These are phyloP conservation scores for Podaxis mareebaensis DNA, from an alignment of 768 basidiomycete genomes.

Conservation along the genomic window DNA sequence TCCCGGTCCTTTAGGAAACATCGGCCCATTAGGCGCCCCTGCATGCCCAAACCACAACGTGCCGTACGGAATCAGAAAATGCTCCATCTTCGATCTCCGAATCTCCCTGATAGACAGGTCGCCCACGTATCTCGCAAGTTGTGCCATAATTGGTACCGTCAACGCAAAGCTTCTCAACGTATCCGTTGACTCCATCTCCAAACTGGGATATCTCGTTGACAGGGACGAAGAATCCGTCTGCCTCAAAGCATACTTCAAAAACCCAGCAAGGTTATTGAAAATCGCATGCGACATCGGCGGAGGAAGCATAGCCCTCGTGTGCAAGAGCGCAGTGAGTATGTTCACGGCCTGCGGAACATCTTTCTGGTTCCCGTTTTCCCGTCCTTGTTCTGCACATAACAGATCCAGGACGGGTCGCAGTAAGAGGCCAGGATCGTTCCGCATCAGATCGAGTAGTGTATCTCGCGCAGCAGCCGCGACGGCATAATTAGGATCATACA, in stretches of 20 bases:
- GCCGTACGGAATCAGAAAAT: constrained; percentile 67
- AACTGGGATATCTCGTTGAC: not conserved
- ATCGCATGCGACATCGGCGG: constrained; percentile 65
- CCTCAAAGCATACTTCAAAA: constrained; percentile 54
- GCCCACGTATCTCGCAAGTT: constrained; percentile 63
- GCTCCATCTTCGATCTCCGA: constrained; percentile 70
- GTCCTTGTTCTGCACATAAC: constrained; percentile 35
- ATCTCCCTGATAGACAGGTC: constrained; percentile 73
- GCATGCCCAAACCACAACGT: constrained; percentile 66
- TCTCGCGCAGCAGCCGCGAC: constrained; percentile 60
- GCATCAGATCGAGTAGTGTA: constrained; percentile 64
- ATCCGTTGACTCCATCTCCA: constrained; percentile 21
- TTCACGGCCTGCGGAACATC: constrained; percentile 49
- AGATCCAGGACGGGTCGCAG: constrained; percentile 62
- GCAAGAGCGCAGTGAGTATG: constrained; percentile 56
- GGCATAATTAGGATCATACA: constrained; percentile 51
- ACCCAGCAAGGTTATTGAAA: constrained; percentile 72
- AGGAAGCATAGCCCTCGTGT: constrained; percentile 56
- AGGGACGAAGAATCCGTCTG: constrained; percentile 34
- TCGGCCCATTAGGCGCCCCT: constrained; percentile 48
- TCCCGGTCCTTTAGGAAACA: constrained; percentile 55
- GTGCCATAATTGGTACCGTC: constrained; percentile 57
- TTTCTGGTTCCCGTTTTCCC: constrained; percentile 32
- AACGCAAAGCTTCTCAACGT: constrained; percentile 55
- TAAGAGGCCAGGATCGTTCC: constrained; percentile 72